phyloP scores from a whole-genome alignment of 441 rosid species.

The Monsonia emarginata region DNA sequence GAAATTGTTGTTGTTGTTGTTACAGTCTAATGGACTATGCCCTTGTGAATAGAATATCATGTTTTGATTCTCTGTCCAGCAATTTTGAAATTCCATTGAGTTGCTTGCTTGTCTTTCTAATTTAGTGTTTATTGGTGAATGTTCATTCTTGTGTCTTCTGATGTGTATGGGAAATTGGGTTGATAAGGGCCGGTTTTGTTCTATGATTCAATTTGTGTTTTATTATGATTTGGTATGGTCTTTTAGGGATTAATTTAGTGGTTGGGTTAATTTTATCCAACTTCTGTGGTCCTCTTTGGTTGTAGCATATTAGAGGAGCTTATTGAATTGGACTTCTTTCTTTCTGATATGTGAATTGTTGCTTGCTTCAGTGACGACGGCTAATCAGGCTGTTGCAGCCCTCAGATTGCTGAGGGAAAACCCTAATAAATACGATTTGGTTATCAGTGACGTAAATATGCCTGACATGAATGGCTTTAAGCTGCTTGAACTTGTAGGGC shows the following conservation, averaged over 20 bases:
- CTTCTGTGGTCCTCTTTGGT: slow-evolving; percentile 12
- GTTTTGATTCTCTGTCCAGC: slow-evolving; percentile 2
- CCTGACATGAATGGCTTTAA: slow-evolving; percentile 96
- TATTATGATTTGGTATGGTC: neutral
- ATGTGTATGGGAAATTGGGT: slow-evolving; percentile 2
- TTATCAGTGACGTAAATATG: slow-evolving; percentile 97
- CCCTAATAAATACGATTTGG: slow-evolving; percentile 48
- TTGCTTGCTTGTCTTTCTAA: slow-evolving; percentile 3
- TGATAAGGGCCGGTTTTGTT: neutral
- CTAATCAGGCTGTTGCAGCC: slow-evolving; percentile 64
- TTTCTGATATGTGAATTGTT: neutral
- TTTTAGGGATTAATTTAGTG: neutral
- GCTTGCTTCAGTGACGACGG: slow-evolving; percentile 57
- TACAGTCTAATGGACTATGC: neutral
- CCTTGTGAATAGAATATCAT: neutral
- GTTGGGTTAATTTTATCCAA: slow-evolving; percentile 10
- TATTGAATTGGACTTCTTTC: neutral
- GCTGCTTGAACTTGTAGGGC: slow-evolving; percentile 89
- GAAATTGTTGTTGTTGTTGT: too few relatives aligned
- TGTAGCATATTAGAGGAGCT: neutral
- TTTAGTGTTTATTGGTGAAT: neutral
- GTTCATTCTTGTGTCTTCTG: slow-evolving; percentile 4
- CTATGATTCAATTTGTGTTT: neutral
- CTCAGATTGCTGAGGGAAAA: slow-evolving; percentile 74
- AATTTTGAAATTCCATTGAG: neutral